Evolutionary conservation across 2,329 filamentous ascomycete genomes (phyloP).

Genomic region (Colletotrichum cordylinicola): DNA sequence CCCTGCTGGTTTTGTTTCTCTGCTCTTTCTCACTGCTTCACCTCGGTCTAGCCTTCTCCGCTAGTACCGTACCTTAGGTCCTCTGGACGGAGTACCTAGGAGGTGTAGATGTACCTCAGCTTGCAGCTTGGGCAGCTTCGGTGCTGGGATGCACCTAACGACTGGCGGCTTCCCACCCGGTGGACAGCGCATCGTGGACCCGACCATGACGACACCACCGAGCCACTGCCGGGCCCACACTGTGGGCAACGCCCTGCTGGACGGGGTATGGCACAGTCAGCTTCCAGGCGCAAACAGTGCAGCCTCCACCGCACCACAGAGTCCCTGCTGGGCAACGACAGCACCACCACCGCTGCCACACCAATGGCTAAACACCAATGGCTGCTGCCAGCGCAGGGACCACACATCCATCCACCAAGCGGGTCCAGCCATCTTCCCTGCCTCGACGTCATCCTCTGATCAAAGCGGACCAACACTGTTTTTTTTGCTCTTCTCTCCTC

Average conservation of each 20-base stretch:
- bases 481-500: not conserved
- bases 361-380: not conserved
- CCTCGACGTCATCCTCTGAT: conserved; percentile 10
- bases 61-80: too few relatives aligned
- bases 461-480: not conserved
- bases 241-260: not conserved
- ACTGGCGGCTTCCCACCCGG: not conserved
- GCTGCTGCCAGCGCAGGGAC: conserved; percentile 3
- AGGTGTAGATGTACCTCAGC: not conserved
- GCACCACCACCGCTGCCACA: not conserved
- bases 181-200: conserved; percentile 14
- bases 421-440: not conserved
- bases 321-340: conserved; percentile 3
- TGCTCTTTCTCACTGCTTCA: not conserved
- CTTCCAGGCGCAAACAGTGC: not conserved
- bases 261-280: not conserved
- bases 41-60: not conserved
- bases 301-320: not conserved
- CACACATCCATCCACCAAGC: not conserved
- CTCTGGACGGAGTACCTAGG: too few relatives aligned
- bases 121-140: not conserved
- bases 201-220: conserved; percentile 21
- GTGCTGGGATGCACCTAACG: not conserved
- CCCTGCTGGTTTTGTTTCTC: not conserved
- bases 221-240: conserved; percentile 14